phyloP scores from a whole-genome alignment of 208 protist species.

The Leishmania major region DNA sequence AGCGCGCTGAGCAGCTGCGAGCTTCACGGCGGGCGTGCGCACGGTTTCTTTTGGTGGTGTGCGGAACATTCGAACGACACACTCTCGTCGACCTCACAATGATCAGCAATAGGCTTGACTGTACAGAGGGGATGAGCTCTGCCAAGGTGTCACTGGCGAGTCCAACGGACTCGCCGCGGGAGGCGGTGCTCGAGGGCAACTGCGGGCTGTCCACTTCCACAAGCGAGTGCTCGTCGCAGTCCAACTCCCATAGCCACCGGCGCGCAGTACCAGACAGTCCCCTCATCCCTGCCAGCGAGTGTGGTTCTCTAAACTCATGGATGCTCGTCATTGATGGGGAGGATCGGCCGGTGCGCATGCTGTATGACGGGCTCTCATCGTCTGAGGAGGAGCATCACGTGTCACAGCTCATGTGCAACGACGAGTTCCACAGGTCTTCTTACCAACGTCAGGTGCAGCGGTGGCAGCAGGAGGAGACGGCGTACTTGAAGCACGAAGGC shows the following conservation, averaged over 20 bases:
- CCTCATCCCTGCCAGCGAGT: neutral
- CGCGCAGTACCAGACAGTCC: neutral
- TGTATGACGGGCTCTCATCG: neutral
- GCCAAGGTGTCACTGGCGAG: constrained; percentile 3
- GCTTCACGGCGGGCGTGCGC: neutral
- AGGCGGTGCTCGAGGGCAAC: neutral
- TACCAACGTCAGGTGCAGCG: constrained; percentile 28
- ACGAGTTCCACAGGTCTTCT: constrained; percentile 23
- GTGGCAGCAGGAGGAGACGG: constrained; percentile 38
- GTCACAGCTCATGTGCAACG: neutral
- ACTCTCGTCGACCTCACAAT: neutral
- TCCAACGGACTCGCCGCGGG: constrained; percentile 11
- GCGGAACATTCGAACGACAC: neutral
- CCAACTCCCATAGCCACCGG: constrained; percentile 14
- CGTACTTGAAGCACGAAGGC: constrained; percentile 35
- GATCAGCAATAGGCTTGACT: constrained; percentile 9
- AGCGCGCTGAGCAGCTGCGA: neutral
- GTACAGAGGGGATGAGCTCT: constrained; percentile 6
- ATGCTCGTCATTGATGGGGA: constrained; percentile 37
- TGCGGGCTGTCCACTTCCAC: constrained; percentile 22
- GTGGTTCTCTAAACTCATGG: constrained; percentile 11
- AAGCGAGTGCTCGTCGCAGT: constrained; percentile 29
- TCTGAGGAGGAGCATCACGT: constrained; percentile 1
- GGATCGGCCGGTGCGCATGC: neutral
- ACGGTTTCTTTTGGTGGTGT: neutral